phyloP scores from a whole-genome alignment of 75 land plant species.

The Picea glauca region DNA sequence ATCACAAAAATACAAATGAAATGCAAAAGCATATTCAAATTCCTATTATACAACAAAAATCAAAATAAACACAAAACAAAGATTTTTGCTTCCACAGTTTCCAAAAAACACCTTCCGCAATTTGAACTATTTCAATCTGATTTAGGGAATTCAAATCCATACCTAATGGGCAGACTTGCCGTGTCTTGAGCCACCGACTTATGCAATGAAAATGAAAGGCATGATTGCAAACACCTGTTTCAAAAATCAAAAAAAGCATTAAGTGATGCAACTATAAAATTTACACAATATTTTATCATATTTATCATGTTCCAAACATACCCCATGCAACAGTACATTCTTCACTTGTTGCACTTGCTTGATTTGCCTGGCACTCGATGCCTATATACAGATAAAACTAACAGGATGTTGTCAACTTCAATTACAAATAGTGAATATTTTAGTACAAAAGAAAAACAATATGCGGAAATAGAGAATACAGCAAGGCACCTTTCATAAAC shows the following conservation, averaged over 20 bases:
- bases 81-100: too few relatives aligned
- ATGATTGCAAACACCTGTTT: conserved; percentile 71
- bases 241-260: background rate
- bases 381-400: conserved; percentile 31
- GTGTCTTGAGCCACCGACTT: conserved; percentile 72
- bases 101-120: too few relatives aligned
- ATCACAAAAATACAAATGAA: background rate
- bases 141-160: conserved; percentile 1
- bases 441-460: background rate
- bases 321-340: conserved; percentile 99
- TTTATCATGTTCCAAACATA: conserved; percentile 18
- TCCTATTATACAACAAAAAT: too few relatives aligned
- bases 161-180: conserved; percentile 76
- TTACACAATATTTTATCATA: background rate
- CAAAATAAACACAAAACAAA: too few relatives aligned
- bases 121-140: too few relatives aligned
- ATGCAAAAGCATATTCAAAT: background rate
- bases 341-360: conserved; percentile 99
- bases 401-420: background rate
- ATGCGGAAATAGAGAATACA: background rate
- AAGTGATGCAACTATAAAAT: background rate
- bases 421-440: background rate
- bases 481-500: background rate
- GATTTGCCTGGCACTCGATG: conserved; percentile 99
- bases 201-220: conserved; percentile 76